Evolutionary conservation across 441 rosid genomes (phyloP), one percentile per base, ranked within the genome.

Genomic region (Adansonia grandidieri): DNA sequence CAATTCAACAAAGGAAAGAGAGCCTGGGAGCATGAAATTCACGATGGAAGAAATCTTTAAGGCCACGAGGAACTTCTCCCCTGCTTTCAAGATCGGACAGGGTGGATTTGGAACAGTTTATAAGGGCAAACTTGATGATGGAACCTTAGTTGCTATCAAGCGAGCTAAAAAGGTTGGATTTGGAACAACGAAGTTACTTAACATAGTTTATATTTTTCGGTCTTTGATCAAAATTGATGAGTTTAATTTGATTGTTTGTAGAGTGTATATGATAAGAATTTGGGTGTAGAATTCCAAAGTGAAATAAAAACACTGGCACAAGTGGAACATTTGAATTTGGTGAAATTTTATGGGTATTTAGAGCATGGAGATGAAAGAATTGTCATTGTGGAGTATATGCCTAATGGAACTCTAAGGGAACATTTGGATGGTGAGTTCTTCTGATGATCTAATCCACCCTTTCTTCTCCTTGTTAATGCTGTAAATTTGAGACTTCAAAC

Each of bases 41-140:
- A 91, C 90, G 3, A 81, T 92, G 74, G 89, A 87, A 32, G 93
- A 92, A 68, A 91, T 96, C 81, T 76, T 54, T 79, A 86, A 79
- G 71, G 96, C 97, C 6, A 93, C 98, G 5, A 85, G 81, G 82
- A 91, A 89, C 76, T 96, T 96, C 85, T 91, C 95, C 32, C 93
- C 97, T 0, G 80, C 97, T 4, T 88, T 87, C 74, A 92, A 91
- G 85, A 87, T 96, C 79, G 99, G 99, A 64, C 97, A 96, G 75
- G 99, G 98, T 20, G 97, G 97, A 32, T 96, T 88, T 50, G 98
- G 99, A 8, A 91, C 97, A 9, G 99, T 96, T 50, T 96, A 93
- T 84, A 91, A 89, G 85, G 99, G 94, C 9, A 90, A 77, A 62
- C 93, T 96, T 37, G 77, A 81, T 56, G 97, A 94, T 86, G 99